Base-by-base conservation (phyloP, 2,329 filamentous ascomycete species). In the Cytospora leucostoma region DNA sequence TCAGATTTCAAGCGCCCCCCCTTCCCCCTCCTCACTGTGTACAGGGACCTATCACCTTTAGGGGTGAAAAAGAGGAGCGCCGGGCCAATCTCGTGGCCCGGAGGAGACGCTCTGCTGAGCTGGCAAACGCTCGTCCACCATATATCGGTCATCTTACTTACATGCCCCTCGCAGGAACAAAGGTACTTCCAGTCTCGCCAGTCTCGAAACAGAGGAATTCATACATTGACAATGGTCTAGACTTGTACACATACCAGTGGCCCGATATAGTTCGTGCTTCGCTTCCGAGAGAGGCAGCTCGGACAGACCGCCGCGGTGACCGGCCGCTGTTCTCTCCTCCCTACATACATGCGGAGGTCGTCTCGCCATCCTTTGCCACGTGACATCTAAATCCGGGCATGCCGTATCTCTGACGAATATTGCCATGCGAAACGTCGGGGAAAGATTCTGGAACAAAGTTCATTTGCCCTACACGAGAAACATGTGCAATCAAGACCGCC, bases 351-450 rank as follows among this genome's bases (percentile, higher is more conserved):
- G 33, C 35, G 52, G 38, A 59, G 51, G 64, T 66, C 61, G 64
- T 64, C 62, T 52, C 32, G 35, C 27, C 62, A 35, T 55, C 40
- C 40, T 27, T 27, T 32, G 34, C 61, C 64, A 66, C 64, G 64
- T 66, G 64, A 66, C 61, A 64, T 63, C 50, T 50, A 44, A 57
- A 19, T 32, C 35, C 58, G 49, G 27, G 58, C 40, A 66, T 66
- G 64, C 40, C 52, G 64, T 66, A 61, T 37, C 54, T 58, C 50
- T n/a, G 35, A 44, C 44, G 33, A 32, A 44, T 21, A 47, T 56
- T 51, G 47, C 56, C 37, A 54, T 55, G 54, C 58, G 44, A 50
- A 54, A 59, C 49, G 40, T 54, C 35, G 47, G 34, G n/a, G 15
- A 19, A 59, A 27, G 27, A 27, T 27, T 55, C 57, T 64, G 49